Conservation (phyloP, 805 yeast species). For the Metschnikowia noctiluminum region DNA sequence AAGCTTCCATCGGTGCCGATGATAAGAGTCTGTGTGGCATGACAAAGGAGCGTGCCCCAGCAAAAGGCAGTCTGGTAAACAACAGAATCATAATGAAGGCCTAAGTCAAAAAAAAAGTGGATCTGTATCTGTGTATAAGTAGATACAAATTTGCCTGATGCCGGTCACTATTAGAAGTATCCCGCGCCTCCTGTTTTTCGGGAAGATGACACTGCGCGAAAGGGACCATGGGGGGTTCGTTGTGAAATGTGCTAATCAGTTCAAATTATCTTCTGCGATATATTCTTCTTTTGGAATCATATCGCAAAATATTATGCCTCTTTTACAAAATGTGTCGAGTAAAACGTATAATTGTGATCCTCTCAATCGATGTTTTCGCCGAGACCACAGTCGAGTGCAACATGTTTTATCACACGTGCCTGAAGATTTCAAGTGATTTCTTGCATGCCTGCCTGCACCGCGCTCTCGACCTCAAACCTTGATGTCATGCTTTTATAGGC, state of each 20-base stretch:
- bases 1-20: conserved; percentile 44
- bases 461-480: too few relatives aligned
- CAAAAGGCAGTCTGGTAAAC: neutral
- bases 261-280: too few relatives aligned
- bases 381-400: neutral
- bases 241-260: neutral
- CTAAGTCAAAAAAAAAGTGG: too few relatives aligned
- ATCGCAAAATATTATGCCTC: too few relatives aligned
- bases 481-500: too few relatives aligned
- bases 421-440: too few relatives aligned
- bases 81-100: neutral
- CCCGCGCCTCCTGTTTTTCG: neutral
- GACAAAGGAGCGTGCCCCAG: neutral
- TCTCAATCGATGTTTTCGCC: neutral
- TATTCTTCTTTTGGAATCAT: too few relatives aligned
- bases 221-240: neutral
- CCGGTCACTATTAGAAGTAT: conserved; percentile 5
- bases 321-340: too few relatives aligned
- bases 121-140: too few relatives aligned
- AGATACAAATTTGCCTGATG: neutral
- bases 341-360: neutral
- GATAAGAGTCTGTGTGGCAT: conserved; percentile 9
- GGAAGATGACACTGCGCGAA: neutral
- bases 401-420: too few relatives aligned
- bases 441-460: too few relatives aligned